Evolutionary conservation across 1,284 basidiomycete genomes (phyloP).

Genomic region (Irpex sp.): DNA sequence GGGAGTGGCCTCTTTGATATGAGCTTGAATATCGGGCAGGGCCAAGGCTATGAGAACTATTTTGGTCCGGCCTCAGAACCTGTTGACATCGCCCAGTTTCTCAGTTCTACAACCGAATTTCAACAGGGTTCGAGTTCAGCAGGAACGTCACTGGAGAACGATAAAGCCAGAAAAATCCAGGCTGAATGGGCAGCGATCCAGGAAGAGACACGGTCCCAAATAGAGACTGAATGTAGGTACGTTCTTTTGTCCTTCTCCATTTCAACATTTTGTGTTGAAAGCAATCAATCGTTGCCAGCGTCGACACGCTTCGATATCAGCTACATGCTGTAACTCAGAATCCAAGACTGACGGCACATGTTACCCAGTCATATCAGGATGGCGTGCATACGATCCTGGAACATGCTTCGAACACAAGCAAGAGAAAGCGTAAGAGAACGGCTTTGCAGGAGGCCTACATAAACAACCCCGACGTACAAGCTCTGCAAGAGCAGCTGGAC

Average conservation of each 20-base stretch:
- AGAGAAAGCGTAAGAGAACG: conserved; percentile 43
- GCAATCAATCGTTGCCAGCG: conserved; percentile 32
- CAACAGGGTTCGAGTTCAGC: conserved; percentile 1
- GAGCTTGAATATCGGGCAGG: conserved; percentile 20
- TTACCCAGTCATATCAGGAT: conserved; percentile 50
- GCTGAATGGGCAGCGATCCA: conserved; percentile 16
- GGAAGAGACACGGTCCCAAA: conserved; percentile 15
- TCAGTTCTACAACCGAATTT: conserved; percentile 18
- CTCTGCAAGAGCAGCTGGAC: conserved; percentile 48
- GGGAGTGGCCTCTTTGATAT: neutral
- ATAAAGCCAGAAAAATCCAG: neutral
- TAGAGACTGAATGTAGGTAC: conserved; percentile 31
- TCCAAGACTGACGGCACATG: conserved; percentile 54
- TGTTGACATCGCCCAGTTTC: conserved; percentile 23
- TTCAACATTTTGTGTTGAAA: neutral
- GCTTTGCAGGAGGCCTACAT: conserved; percentile 23
- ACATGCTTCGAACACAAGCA: conserved; percentile 36
- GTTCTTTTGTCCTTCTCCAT: conserved; percentile 6
- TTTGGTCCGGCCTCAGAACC: conserved; percentile 31
- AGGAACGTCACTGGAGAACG: conserved; percentile 3
- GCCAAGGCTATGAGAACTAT: conserved; percentile 28
- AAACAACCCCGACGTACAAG: conserved; percentile 40
- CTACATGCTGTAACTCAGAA: conserved; percentile 49
- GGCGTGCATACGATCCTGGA: conserved; percentile 43
- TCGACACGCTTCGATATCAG: conserved; percentile 47